Base-by-base conservation (phyloP, 2,329 filamentous ascomycete genomes). In the Thielaviopsis musarum region DNA sequence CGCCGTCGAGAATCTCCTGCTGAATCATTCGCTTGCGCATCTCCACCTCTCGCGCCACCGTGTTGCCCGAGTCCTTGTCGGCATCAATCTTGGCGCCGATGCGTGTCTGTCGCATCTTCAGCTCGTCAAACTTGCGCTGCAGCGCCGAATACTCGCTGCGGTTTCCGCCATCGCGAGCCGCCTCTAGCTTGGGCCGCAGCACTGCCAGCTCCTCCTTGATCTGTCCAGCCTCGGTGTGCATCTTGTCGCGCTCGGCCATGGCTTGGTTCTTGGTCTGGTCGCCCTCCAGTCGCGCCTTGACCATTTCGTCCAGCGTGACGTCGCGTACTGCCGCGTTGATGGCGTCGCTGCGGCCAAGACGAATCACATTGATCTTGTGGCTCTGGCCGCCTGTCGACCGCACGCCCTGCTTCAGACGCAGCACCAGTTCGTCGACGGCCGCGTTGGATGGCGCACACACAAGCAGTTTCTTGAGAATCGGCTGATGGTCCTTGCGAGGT, bases 381-480 rank as follows among this genome's bases (percentile, higher is more conserved):
- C 76, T 75, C 28, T 82, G 77, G 1, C 93, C 91, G 52, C 79
- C 81, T 61, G 81, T 77, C 0, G 88, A 91, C 67, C 84, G 91
- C 57, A 98, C 79, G 4, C 93, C 93, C 58, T 82, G 76, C 71
- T 95, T 97, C 67, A 98, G 79, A 73, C 93, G 85, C 70, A 96
- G 83, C 19, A 98, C 93, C 63, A 98, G 70, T 70, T 98, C 93
- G 69, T 98, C 93, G 5, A 98, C 93, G 34, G 93, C 93, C 6
- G 93, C 93, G 70, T 98, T 98, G 77, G 91, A 97, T 15, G 93
- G 93, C n/a, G 93, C 93, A 68, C 93, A 98, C 24, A 98, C 88
- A 26, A 98, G 79, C 26, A 98, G 77, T 70, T 97, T 98, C 72
- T 95, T 96, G 1, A 62, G 2, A 17, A 57, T 62, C 5, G 19